A percentile compares a stretch with the other conserved stretches of the same genome.
phyloP scores from a whole-genome alignment of 2,329 filamentous ascomycete genomes.

The Fusarium cyanostomum region DNA sequence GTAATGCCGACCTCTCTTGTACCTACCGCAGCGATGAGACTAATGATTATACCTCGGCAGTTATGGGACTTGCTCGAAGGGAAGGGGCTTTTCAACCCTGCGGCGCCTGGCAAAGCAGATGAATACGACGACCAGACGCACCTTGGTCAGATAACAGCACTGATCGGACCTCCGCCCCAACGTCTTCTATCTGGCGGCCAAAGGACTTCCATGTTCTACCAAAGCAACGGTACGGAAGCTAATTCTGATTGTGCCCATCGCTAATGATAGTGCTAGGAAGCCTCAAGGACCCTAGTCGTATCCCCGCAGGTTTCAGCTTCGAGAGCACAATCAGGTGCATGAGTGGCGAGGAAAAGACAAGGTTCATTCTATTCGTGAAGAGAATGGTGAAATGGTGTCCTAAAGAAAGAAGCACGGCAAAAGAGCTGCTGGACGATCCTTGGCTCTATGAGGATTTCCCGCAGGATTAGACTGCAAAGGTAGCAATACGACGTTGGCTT shows the following conservation, averaged over 20 bases:
- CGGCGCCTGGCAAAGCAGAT: neutral
- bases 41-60: neutral
- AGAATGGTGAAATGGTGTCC: constrained; percentile 17
- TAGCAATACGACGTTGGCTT: too few species aligned
- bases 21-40: fast-evolving
- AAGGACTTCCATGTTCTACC: constrained; percentile 22
- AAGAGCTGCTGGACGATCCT: constrained; percentile 13
- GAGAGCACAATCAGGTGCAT: neutral
- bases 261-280: neutral
- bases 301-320: neutral
- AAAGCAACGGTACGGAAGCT: neutral
- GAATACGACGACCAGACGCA: constrained; percentile 12
- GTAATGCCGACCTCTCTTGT: neutral
- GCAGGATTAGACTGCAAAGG: constrained; percentile 6
- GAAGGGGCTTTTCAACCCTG: constrained; percentile 10
- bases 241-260: neutral
- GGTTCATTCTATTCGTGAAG: constrained; percentile 11
- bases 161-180: constrained; percentile 9
- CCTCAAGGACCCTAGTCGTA: neutral
- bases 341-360: constrained; percentile 9
- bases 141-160: constrained; percentile 12
- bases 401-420: constrained; percentile 7
- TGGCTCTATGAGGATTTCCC: constrained; percentile 16
- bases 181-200: constrained; percentile 3
- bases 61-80: constrained; percentile 20